These are phyloP conservation scores for Hyphodiscus sp. DNA, from an alignment of 2,329 filamentous ascomycete genomes.

Conservation along the genomic window DNA sequence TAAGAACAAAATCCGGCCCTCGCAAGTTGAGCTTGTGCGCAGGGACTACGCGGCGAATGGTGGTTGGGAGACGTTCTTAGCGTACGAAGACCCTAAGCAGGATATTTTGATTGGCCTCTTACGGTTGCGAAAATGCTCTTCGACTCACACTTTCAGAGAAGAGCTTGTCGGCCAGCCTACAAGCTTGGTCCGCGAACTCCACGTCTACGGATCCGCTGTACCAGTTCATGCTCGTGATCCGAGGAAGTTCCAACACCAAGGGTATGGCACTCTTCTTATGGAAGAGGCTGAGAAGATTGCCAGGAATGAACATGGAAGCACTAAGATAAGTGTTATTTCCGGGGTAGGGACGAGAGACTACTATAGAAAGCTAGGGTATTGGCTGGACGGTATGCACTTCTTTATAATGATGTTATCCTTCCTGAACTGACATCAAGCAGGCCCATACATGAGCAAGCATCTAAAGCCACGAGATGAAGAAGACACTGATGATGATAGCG, in stretches of 20 bases:
- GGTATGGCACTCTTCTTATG: slow-evolving; percentile 94
- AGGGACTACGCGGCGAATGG: slow-evolving; percentile 93
- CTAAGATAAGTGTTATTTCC: slow-evolving; percentile 96
- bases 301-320: slow-evolving; percentile 84
- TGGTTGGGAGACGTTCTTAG: slow-evolving; percentile 97
- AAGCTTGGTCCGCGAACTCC: slow-evolving; percentile 86
- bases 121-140: slow-evolving; percentile 81
- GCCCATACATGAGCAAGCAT: slow-evolving; percentile 31
- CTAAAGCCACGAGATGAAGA: slow-evolving; percentile 26
- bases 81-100: slow-evolving; percentile 97
- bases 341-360: slow-evolving; percentile 94
- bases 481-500: slow-evolving; percentile 25
- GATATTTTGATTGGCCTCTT: slow-evolving; percentile 92
- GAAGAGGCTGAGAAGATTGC: slow-evolving; percentile 96
- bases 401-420: neutral
- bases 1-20: slow-evolving; percentile 95
- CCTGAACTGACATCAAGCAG: slow-evolving; percentile 11
- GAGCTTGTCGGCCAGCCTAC: slow-evolving; percentile 83
- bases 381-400: slow-evolving; percentile 85
- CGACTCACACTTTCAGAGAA: slow-evolving; percentile 84
- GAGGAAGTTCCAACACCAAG: slow-evolving; percentile 96
- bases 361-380: slow-evolving; percentile 88
- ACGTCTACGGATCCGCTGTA: slow-evolving; percentile 97
- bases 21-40: slow-evolving; percentile 90
- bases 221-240: slow-evolving; percentile 93